Evolutionary conservation across 495 filamentous ascomycete species (phyloP), one percentile per base, ranked within the genome.

Genomic region (Pseudomonodictys pantanalensis): DNA sequence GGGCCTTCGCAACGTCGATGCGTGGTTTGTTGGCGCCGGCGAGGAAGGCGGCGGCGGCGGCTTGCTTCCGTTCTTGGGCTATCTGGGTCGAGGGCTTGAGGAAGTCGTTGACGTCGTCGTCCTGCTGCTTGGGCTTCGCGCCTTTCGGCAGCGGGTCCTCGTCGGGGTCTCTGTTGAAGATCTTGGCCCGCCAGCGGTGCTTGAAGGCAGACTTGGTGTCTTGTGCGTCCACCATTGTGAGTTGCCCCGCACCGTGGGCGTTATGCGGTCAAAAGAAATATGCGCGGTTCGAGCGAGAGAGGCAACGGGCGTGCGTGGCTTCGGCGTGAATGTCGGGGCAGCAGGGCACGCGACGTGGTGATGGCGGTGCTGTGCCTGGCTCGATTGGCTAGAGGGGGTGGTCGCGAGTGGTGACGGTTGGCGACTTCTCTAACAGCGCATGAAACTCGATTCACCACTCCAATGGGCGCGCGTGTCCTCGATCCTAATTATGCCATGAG

Each of bases 21-120:
- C 68, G 64, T 6, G 72, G 70, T 22, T 64, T 62, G 28, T 52
- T 60, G 20, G 62, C 52, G 26, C 49, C 46, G 10, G 51, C 48
- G 54, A 54, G 42, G 39, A 64, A 64, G 18, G 55, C 61, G 18
- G 64, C 33, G 25, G 61, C 53, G 45, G 33, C 48, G 30, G 57
- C 55, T 26, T 64, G 39, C 20, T 50, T 35, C 23, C 56, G 50
- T 2, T 22, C 48, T 25, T 65, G 58, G n/a, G 60, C 63, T 42
- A 64, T 66, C 11, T 69, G 57, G 24, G 69, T 73, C 22, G 73
- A 75, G 18, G 73, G 73, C 45, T 71, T 73, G 32, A 75, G 69
- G 64, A 75, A 75, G 56, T 70, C 73, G 55, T 56, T 58, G 22
- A 75, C 69, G 42, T 75, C 73, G 11, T 68, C 68, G 58, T 69